Evolutionary conservation across 768 basidiomycete genomes (phyloP).

Genomic region (Lactarius sp.): DNA sequence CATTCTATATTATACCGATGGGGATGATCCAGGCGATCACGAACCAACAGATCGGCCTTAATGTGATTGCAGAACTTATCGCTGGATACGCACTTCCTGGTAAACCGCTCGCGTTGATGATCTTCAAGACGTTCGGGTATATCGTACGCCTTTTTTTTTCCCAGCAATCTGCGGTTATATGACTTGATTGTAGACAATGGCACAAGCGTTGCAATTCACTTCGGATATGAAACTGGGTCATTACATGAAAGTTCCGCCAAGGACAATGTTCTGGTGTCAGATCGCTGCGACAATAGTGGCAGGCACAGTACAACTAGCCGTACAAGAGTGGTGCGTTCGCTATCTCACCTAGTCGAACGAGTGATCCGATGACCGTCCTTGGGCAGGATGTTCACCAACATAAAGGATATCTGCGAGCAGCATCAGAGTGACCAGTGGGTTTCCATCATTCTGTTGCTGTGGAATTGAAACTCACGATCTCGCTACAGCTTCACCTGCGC

Average conservation of each 20-base stretch:
- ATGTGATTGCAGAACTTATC: constrained; percentile 70
- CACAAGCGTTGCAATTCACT: constrained; percentile 60
- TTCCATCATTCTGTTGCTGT: neutral
- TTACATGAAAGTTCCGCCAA: constrained; percentile 58
- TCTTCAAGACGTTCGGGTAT: constrained; percentile 52
- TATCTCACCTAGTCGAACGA: neutral
- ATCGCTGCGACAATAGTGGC: constrained; percentile 53
- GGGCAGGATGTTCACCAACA: constrained; percentile 55
- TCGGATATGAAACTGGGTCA: constrained; percentile 77
- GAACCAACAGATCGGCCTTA: constrained; percentile 67
- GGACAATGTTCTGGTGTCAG: constrained; percentile 38
- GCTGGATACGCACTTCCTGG: constrained; percentile 59
- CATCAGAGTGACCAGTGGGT: constrained; percentile 41
- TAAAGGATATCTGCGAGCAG: constrained; percentile 52
- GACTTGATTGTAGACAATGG: constrained; percentile 25
- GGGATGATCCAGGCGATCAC: constrained; percentile 81
- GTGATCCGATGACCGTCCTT: neutral
- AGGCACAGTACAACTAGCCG: constrained; percentile 61
- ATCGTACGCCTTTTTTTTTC: constrained; percentile 7
- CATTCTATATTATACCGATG: constrained; percentile 69
- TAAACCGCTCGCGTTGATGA: constrained; percentile 71
- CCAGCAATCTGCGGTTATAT: neutral
- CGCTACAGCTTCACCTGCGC: constrained; percentile 21
- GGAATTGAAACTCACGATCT: neutral
- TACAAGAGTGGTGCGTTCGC: constrained; percentile 44